Conservation (phyloP, 768 basidiomycete genomes). For the Candolleomyces aberdarensis region DNA sequence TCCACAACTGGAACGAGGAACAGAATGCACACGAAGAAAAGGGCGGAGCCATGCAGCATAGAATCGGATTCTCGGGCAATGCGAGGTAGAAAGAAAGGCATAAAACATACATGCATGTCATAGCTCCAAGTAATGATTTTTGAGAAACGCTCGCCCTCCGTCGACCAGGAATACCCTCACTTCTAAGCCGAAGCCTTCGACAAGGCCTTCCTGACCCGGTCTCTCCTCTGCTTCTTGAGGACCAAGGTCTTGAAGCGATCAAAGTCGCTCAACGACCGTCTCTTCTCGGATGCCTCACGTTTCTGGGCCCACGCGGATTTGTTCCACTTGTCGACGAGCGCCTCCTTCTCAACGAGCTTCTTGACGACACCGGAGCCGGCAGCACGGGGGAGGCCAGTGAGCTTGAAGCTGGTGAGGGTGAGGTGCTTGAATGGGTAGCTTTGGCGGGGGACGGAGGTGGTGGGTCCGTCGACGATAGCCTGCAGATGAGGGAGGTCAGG, state of each 20-base stretch:
- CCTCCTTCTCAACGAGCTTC: slow-evolving; percentile 87
- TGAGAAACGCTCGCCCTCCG: neutral
- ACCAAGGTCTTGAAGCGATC: slow-evolving; percentile 86
- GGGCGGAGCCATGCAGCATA: no score
- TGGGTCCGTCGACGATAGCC: slow-evolving; percentile 96
- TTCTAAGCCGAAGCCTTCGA: slow-evolving; percentile 18
- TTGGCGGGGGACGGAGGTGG: slow-evolving; percentile 90
- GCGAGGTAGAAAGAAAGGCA: neutral
- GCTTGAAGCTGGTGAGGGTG: slow-evolving; percentile 80
- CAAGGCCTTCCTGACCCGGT: slow-evolving; percentile 70
- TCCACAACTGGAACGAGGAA: no score
- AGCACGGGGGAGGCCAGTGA: slow-evolving; percentile 82
- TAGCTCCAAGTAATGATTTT: neutral
- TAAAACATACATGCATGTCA: neutral
- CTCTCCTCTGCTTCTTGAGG: slow-evolving; percentile 84
- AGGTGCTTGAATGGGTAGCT: slow-evolving; percentile 89
- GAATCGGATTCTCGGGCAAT: neutral
- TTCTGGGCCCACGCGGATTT: slow-evolving; percentile 86
- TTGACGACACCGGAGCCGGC: slow-evolving; percentile 80
- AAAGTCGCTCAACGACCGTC: slow-evolving; percentile 84
- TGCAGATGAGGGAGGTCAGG: slow-evolving; percentile 25
- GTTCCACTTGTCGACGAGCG: slow-evolving; percentile 83
- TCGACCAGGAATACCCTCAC: no score
- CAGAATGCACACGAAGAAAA: no score
- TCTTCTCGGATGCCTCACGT: slow-evolving; percentile 68